Conservation (phyloP, 192 early-diverging fungal species). For the Chytriomyces confervae region DNA sequence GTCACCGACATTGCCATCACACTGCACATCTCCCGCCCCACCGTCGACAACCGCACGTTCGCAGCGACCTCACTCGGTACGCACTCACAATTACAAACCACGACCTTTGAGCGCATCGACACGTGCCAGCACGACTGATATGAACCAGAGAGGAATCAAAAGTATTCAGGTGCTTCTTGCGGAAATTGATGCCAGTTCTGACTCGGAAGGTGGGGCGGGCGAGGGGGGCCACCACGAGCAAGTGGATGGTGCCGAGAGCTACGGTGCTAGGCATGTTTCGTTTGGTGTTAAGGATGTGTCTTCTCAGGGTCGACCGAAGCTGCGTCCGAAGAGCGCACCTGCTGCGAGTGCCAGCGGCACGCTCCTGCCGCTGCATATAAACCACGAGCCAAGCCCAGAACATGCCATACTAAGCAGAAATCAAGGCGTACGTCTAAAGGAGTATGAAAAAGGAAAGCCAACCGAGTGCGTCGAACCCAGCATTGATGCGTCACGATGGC, state of each 20-base stretch:
- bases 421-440: background rate
- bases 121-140: background rate
- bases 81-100: background rate
- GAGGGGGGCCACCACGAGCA: background rate
- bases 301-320: background rate
- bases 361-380: background rate
- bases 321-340: constrained; percentile 11
- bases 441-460: background rate
- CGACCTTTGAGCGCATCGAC: constrained; percentile 21
- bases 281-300: background rate
- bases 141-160: constrained; percentile 23
- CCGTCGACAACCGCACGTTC: background rate
- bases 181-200: constrained; percentile 10
- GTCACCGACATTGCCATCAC: too few relatives aligned
- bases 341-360: background rate
- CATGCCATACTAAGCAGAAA: background rate
- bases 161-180: constrained; percentile 24
- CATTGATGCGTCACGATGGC: constrained; percentile 11
- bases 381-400: background rate
- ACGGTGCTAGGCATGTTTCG: background rate
- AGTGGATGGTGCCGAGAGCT: background rate
- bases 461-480: background rate
- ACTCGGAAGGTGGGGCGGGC: background rate
- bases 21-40: background rate
- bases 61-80: background rate